phyloP scores from a whole-genome alignment of 2,329 filamentous ascomycete genomes.

The Cladosporium phlei region DNA sequence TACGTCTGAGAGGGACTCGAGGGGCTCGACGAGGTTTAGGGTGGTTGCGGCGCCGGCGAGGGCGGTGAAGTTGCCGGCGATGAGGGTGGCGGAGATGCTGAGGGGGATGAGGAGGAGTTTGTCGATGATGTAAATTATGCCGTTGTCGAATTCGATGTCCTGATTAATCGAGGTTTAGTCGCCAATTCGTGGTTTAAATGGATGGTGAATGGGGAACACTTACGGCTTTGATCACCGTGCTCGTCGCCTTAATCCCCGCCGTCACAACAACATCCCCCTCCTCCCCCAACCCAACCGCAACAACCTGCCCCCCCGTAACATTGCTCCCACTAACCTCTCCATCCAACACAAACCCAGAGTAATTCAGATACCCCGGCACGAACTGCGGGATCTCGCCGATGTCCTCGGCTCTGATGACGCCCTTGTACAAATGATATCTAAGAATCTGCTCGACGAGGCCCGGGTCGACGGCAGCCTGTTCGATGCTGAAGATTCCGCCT shows the following conservation, averaged over 20 bases:
- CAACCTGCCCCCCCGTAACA: constrained; percentile 54
- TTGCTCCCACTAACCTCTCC: constrained; percentile 36
- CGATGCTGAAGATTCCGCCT: constrained; percentile 11
- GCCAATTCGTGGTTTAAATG: no score
- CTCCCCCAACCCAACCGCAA: constrained; percentile 36
- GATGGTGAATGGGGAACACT: constrained; percentile 20
- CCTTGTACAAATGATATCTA: constrained; percentile 54
- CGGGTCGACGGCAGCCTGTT: constrained; percentile 2
- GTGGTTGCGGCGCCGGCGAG: constrained; percentile 18
- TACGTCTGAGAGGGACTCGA: constrained; percentile 43
- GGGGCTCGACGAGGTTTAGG: constrained; percentile 32
- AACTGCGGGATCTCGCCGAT: constrained; percentile 31
- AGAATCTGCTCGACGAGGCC: constrained; percentile 39
- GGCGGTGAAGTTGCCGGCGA: constrained; percentile 28
- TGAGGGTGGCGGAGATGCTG: constrained; percentile 20
- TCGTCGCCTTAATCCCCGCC: constrained; percentile 43
- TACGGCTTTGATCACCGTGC: constrained; percentile 47
- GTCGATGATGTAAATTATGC: constrained; percentile 46
- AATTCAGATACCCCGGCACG: constrained; percentile 34
- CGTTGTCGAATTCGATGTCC: constrained; percentile 26
- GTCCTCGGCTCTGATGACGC: constrained; percentile 36
- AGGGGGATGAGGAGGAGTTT: constrained; percentile 38
- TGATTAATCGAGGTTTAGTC: no score
- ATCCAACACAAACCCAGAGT: constrained; percentile 10
- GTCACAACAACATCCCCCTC: constrained; percentile 40